A percentile compares a stretch with the other conserved stretches of the same genome.
These are phyloP conservation scores for Panaeolus cyanescens DNA, from an alignment of 768 basidiomycete genomes.

Conservation along the genomic window DNA sequence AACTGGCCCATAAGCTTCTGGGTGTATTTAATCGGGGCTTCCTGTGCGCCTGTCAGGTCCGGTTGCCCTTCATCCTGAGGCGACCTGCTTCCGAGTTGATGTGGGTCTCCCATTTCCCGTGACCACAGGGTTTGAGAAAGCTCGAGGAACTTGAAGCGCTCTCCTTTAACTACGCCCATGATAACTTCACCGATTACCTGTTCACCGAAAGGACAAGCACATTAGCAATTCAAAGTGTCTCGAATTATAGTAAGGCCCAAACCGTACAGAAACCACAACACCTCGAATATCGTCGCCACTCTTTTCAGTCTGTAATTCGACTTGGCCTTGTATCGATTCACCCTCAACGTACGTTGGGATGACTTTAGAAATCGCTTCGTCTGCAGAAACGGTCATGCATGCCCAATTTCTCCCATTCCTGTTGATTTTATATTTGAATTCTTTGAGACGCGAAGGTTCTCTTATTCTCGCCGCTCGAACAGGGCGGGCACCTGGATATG, in stretches of 20 bases:
- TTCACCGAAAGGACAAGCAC: neutral
- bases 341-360: constrained; percentile 38
- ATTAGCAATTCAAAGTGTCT: neutral
- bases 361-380: constrained; percentile 35
- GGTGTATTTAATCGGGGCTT: constrained; percentile 10
- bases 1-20: constrained; percentile 36
- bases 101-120: constrained; percentile 30
- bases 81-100: constrained; percentile 6
- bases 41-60: neutral
- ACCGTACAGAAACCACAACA: constrained; percentile 51
- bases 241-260: constrained; percentile 13
- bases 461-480: neutral
- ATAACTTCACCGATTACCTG: constrained; percentile 42
- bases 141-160: constrained; percentile 36
- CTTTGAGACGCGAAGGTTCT: constrained; percentile 16
- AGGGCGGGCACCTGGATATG: neutral
- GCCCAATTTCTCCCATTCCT: constrained; percentile 44
- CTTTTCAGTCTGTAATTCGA: constrained; percentile 34
- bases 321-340: constrained; percentile 32
- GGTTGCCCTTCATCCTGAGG: neutral
- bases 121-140: constrained; percentile 37
- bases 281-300: constrained; percentile 45
- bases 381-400: constrained; percentile 46
- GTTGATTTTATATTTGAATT: constrained; percentile 28
- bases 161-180: constrained; percentile 34